Base-by-base conservation (phyloP, 2,329 filamentous ascomycete genomes). In the Microsporum audouinii region DNA sequence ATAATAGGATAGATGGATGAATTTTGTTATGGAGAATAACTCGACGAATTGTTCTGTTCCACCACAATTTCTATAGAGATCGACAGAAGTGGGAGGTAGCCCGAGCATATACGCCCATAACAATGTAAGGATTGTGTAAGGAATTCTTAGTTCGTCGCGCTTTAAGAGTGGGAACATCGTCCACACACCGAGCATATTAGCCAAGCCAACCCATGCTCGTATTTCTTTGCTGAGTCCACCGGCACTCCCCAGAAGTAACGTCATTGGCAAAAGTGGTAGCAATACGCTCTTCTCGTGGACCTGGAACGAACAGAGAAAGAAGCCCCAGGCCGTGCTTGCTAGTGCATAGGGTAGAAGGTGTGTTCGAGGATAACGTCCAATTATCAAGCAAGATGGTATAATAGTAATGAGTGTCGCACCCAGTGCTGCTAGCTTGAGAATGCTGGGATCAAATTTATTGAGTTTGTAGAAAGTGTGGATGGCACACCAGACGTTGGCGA, bases 251-350 rank as follows among this genome's bases (percentile, higher is more conserved):
- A 99, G 80, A 3, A 97, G 80, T 5, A 96, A 76, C 0, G 91
- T 97, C 88, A 95, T 96, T 0, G 94, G 94, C 71, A 97, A 83
- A 55, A 99, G 79, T 0, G 94, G 95, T 1, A 99, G 82, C 3
- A 99, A 79, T 0, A 96, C 90, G 66, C 91, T 96, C 81, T 99
- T 99, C 77, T 99, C 94, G 69, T 99, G 94, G 0, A 99, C 95
- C 71, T 99, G 94, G 72, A 95, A 99, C 68, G 90, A 95, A 77
- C 95, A 97, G 14, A 99, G 79, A 73, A 97, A 99, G 79, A 99
- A 99, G 0, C 88, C 92, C 94, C 94, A 99, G 1, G 91, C 88
- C 0, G 89, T 91, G 1, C 88, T 82, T 1, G 91, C 87, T 62
- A 97, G 84, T 0, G 89, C 89, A 39, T 89, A 81, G 0, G 91